Percentiles rank a stretch among this genome's conserved stretches.
These are phyloP conservation scores for Vicia faba DNA, from an alignment of 306 rosid genomes.

Conservation along the genomic window DNA sequence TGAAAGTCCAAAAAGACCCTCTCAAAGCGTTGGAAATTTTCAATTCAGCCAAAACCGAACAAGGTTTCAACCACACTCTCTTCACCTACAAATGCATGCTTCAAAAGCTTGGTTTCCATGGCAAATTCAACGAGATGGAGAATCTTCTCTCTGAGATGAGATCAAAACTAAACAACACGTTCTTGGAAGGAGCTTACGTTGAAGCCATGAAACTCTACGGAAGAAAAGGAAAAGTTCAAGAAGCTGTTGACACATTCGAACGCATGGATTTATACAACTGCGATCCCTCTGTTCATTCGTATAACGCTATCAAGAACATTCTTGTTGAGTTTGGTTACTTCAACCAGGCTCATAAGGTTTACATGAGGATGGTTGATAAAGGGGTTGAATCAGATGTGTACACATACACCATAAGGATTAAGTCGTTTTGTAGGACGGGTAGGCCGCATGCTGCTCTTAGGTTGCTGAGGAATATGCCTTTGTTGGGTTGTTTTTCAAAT, in stretches of 20 bases:
- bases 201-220: constrained; percentile 80
- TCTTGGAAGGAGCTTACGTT: constrained; percentile 74
- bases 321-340: constrained; percentile 62
- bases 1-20: constrained; percentile 68
- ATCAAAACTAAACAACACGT: constrained; percentile 48
- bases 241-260: constrained; percentile 76
- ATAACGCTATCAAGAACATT: constrained; percentile 76
- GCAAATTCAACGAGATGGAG: constrained; percentile 79
- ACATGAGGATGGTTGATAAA: constrained; percentile 72
- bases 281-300: constrained; percentile 71
- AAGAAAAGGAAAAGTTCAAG: constrained; percentile 75
- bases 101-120: constrained; percentile 78
- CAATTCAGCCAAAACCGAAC: constrained; percentile 67
- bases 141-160: constrained; percentile 62
- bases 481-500: constrained; percentile 64
- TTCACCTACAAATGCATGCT: constrained; percentile 70
- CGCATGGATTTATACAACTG: constrained; percentile 85
- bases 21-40: constrained; percentile 75
- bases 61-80: constrained; percentile 75
- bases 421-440: constrained; percentile 71
- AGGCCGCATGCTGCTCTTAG: constrained; percentile 76
- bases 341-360: constrained; percentile 78
- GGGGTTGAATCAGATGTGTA: constrained; percentile 74
- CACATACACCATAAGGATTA: constrained; percentile 77
- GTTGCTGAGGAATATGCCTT: constrained; percentile 76